phyloP scores from a whole-genome alignment of 805 yeast genomes.

The Ogataea henricii region DNA sequence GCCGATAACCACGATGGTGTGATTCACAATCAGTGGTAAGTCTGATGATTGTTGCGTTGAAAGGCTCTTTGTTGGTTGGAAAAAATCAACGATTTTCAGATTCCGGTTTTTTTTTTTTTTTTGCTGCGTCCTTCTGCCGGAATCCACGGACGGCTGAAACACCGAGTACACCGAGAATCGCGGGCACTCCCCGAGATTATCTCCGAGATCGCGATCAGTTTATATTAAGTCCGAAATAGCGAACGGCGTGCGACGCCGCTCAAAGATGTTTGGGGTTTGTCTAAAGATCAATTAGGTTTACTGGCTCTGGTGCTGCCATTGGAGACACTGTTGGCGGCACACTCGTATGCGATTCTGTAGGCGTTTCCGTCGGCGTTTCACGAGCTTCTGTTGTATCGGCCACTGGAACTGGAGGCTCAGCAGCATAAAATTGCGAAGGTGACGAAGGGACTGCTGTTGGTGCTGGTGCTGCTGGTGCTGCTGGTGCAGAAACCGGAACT shows the following conservation, averaged over 20 bases:
- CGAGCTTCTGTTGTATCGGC: too few species aligned
- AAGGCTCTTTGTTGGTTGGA: background rate
- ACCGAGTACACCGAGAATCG: slow-evolving; percentile 1
- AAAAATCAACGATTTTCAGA: background rate
- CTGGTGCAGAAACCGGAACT: too few species aligned
- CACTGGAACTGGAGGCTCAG: slow-evolving; percentile 7
- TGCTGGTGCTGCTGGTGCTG: background rate
- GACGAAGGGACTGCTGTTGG: slow-evolving; percentile 11
- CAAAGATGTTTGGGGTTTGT: background rate
- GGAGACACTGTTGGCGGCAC: background rate
- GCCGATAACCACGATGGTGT: background rate
- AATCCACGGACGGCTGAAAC: slow-evolving; percentile 3
- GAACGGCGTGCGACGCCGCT: background rate
- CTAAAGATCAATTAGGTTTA: slow-evolving; percentile 26
- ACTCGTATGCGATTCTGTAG: background rate
- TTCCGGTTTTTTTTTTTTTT: background rate
- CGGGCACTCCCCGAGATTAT: slow-evolving; percentile 1
- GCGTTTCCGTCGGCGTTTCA: background rate
- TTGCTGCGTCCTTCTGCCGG: background rate
- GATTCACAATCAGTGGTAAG: too few species aligned
- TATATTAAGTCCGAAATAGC: background rate
- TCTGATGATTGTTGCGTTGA: too few species aligned
- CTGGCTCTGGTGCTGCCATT: slow-evolving; percentile 16
- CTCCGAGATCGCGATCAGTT: background rate
- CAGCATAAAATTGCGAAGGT: slow-evolving; percentile 18